Evolutionary conservation across 345 rosid genomes (phyloP).

Genomic region (Eucalyptus sideroxylon): DNA sequence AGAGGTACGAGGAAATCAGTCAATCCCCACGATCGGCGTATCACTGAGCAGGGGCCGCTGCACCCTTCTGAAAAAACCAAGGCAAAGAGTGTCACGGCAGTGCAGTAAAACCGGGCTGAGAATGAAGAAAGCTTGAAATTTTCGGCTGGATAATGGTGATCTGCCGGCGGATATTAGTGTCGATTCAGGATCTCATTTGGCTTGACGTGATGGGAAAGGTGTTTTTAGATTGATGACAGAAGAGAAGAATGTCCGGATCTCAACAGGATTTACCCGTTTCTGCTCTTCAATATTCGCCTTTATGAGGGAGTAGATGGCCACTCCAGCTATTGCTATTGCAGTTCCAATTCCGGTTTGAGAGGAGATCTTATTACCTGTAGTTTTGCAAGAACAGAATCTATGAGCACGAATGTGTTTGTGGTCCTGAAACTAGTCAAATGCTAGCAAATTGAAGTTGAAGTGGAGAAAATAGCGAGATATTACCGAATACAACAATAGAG

Average conservation of each 20-base stretch:
- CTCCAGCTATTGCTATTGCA: constrained; percentile 78
- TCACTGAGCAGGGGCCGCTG: not conserved
- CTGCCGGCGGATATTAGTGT: not conserved
- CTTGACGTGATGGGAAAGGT: not conserved
- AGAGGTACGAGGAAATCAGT: not conserved
- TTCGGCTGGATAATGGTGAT: not conserved
- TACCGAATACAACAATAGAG: constrained; percentile 79
- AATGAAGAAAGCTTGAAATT: not conserved
- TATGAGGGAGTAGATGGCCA: constrained; percentile 71
- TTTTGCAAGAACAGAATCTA: not conserved
- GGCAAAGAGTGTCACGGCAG: not conserved
- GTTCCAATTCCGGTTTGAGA: constrained; percentile 92
- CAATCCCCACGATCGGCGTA: not conserved
- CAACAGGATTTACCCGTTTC: constrained; percentile 48
- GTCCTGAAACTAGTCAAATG: not conserved
- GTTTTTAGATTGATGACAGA: not conserved
- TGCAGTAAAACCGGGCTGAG: not conserved
- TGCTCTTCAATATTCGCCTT: constrained; percentile 93
- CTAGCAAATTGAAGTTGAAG: not conserved
- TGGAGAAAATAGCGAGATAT: not conserved
- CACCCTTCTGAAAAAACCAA: not conserved
- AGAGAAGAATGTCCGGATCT: not conserved
- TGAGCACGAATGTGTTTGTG: not conserved
- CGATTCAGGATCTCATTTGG: not conserved
- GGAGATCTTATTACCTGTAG: constrained; percentile 82